These are phyloP conservation scores for Raffaelea deltoideospora DNA, from an alignment of 2,329 filamentous ascomycete species.

Conservation along the genomic window DNA sequence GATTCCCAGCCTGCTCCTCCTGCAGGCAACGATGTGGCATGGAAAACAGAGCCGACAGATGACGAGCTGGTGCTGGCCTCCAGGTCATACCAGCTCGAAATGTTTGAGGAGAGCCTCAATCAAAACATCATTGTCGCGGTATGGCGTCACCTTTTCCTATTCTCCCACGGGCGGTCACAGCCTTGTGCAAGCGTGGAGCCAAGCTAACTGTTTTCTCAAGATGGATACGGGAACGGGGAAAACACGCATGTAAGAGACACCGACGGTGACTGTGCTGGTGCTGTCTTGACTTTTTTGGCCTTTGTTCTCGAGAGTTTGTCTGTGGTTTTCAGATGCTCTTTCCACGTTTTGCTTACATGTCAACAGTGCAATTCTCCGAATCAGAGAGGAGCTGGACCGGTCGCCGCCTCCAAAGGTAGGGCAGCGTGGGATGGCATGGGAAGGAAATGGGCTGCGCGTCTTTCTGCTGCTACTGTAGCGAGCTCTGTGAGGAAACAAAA, in stretches of 20 bases:
- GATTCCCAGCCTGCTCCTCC: too few species aligned
- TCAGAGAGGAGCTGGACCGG: conserved; percentile 46
- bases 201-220: conserved; percentile 20
- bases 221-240: conserved; percentile 75
- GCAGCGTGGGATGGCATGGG: conserved; percentile 17
- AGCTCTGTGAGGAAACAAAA: too few species aligned
- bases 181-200: background rate
- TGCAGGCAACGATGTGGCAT: too few species aligned
- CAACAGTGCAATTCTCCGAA: conserved; percentile 50
- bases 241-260: conserved; percentile 50
- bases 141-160: conserved; percentile 6
- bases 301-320: too few species aligned
- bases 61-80: conserved; percentile 3
- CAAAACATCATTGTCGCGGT: conserved; percentile 60
- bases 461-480: conserved; percentile 10
- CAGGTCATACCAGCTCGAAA: conserved; percentile 58
- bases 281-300: too few species aligned
- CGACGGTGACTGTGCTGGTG: background rate
- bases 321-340: too few species aligned
- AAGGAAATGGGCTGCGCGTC: background rate
- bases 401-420: conserved; percentile 44
- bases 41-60: background rate
- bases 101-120: conserved; percentile 54
- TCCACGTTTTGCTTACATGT: too few species aligned
- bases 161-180: background rate